Conservation (phyloP, 192 early-diverging fungal genomes). For the Coemansia sp. region DNA sequence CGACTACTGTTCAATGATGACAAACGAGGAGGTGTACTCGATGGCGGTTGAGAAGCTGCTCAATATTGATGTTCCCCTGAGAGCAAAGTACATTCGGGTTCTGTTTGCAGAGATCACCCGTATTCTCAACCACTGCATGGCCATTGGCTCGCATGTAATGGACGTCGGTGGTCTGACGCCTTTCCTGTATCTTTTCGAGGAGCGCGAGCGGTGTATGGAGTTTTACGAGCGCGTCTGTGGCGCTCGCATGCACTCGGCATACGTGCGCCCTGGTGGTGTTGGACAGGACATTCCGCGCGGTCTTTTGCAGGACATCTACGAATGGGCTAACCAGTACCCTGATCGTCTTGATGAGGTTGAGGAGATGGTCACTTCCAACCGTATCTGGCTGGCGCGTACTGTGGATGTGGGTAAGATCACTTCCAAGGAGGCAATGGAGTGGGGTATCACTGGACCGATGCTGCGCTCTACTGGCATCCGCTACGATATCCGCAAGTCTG, state of each 20-base stretch:
- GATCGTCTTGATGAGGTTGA: conserved; percentile 92
- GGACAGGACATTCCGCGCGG: conserved; percentile 89
- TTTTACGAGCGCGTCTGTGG: conserved; percentile 99
- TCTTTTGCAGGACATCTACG: conserved; percentile 91
- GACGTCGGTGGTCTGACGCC: conserved; percentile 98
- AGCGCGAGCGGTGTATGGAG: conserved; percentile 99
- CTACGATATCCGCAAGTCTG: conserved; percentile 91
- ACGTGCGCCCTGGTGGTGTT: conserved; percentile 95
- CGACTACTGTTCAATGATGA: conserved; percentile 99
- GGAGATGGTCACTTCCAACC: conserved; percentile 88
- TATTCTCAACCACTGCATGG: conserved; percentile 98
- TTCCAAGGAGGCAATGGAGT: conserved; percentile 83
- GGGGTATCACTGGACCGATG: conserved; percentile 94
- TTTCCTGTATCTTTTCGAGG: conserved; percentile 99
- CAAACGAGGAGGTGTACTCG: conserved; percentile 97
- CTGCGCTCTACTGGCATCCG: conserved; percentile 88
- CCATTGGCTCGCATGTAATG: conserved; percentile 92
- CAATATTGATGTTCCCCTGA: conserved; percentile 92
- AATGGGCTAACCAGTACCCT: conserved; percentile 88
- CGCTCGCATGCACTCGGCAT: conserved; percentile 97
- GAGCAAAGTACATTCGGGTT: conserved; percentile 95
- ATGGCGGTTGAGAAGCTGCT: conserved; percentile 97
- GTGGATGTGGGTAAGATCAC: conserved; percentile 84
- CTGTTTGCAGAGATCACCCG: conserved; percentile 98
- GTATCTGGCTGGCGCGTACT: conserved; percentile 92